phyloP scores from a whole-genome alignment of 2,329 filamentous ascomycete genomes.

The Pestalotiopsis sp. region DNA sequence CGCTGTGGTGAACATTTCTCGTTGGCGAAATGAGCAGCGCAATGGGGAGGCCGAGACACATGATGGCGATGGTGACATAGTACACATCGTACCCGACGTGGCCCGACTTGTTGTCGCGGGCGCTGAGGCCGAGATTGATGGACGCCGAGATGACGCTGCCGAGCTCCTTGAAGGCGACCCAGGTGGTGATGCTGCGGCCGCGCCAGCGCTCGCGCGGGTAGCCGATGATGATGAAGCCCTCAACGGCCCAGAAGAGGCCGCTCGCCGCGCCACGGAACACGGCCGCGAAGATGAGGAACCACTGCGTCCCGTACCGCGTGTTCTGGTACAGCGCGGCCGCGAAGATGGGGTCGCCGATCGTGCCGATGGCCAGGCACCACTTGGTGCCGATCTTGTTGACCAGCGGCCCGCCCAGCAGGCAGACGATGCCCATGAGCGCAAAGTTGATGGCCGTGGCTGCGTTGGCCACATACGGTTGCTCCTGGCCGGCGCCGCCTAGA shows the following conservation, averaged over 20 bases:
- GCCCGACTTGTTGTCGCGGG: background rate
- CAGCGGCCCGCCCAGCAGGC: constrained; percentile 23
- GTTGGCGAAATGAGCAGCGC: background rate
- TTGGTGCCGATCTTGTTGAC: constrained; percentile 25
- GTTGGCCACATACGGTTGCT: constrained; percentile 18
- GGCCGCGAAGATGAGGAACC: constrained; percentile 28
- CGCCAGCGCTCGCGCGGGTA: constrained; percentile 19
- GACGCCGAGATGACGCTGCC: constrained; percentile 5
- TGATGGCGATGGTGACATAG: constrained; percentile 9
- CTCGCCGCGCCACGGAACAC: constrained; percentile 25
- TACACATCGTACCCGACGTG: constrained; percentile 2
- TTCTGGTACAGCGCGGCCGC: constrained; percentile 29
- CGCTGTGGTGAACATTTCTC: background rate
- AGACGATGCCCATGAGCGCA: constrained; percentile 28
- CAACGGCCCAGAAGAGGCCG: constrained; percentile 21
- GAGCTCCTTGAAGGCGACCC: constrained; percentile 3
- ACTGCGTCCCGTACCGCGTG: constrained; percentile 29
- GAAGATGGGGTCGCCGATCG: constrained; percentile 27
- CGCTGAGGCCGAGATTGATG: constrained; percentile 6
- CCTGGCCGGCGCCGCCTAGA: constrained; percentile 9
- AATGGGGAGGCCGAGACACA: background rate
- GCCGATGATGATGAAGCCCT: constrained; percentile 15
- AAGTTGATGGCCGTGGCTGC: constrained; percentile 30
- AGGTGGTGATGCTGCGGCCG: background rate
- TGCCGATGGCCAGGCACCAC: constrained; percentile 26